A percentile compares a stretch with the other conserved stretches of the same genome.
Evolutionary conservation across 805 yeast species (phyloP).

Genomic region (Candida hispaniensis): DNA sequence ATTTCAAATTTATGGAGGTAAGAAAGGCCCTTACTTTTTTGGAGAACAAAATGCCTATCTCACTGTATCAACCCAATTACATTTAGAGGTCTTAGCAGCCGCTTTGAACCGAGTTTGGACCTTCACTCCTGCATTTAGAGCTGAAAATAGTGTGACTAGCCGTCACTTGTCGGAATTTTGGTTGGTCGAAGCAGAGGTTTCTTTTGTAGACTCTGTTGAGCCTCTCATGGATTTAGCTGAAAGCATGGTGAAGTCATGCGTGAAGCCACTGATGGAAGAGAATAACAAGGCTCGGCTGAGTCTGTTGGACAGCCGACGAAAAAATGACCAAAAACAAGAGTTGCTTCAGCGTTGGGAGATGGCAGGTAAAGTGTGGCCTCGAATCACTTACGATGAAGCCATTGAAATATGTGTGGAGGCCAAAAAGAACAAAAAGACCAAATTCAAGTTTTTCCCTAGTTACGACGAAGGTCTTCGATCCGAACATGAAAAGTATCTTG

Average conservation of each 20-base stretch:
- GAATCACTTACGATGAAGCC: slow-evolving; percentile 69
- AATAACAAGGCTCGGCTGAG: slow-evolving; percentile 21
- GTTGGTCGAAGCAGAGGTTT: slow-evolving; percentile 92
- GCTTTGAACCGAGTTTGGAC: slow-evolving; percentile 81
- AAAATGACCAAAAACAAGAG: slow-evolving; percentile 29
- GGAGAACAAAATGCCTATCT: slow-evolving; percentile 43
- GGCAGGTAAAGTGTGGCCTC: slow-evolving; percentile 49
- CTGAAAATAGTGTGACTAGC: slow-evolving; percentile 83
- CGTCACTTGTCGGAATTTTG: slow-evolving; percentile 91
- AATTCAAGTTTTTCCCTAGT: slow-evolving; percentile 36
- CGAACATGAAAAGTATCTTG: slow-evolving; percentile 87
- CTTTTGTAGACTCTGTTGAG: slow-evolving; percentile 46
- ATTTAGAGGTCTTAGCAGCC: slow-evolving; percentile 67
- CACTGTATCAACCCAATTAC: slow-evolving; percentile 88
- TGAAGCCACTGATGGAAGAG: slow-evolving; percentile 20
- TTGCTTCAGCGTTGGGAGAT: slow-evolving; percentile 49
- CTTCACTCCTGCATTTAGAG: slow-evolving; percentile 83
- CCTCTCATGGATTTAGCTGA: slow-evolving; percentile 62
- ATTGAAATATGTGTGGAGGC: slow-evolving; percentile 33
- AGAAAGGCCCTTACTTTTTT: slow-evolving; percentile 33
- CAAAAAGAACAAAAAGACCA: slow-evolving; percentile 22
- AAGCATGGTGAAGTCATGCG: slow-evolving; percentile 50
- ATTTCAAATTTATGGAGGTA: slow-evolving; percentile 44
- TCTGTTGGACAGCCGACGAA: slow-evolving; percentile 25
- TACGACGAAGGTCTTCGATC: slow-evolving; percentile 72